Evolutionary conservation across 352 stramenopile genomes (phyloP), one percentile per base, ranked within the genome.

Genomic region (Vaucheria bursata): DNA sequence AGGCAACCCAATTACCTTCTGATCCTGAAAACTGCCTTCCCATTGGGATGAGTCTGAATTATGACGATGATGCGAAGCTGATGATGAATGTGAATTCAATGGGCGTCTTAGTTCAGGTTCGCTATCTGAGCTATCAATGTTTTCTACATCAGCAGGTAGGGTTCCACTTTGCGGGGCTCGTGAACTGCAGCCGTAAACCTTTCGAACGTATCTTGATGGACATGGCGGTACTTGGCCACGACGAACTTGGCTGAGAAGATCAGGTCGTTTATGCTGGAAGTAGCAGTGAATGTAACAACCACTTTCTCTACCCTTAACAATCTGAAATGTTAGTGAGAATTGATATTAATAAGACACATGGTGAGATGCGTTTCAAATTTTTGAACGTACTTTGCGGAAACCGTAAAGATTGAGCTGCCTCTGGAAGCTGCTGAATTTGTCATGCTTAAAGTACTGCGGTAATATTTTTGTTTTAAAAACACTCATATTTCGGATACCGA

Each of bases 321-420:
- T 68, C 53, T 68, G 53, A 31, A 31, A 59, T 25, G 45, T 59
- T 12, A 12, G 45, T 59, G n/a, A n/a, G n/a, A n/a, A n/a, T n/a
- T n/a, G n/a, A n/a, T n/a, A n/a, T n/a, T n/a, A n/a, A n/a, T n/a
- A n/a, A n/a, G n/a, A n/a, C n/a, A n/a, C n/a, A n/a, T n/a, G n/a
- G n/a, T n/a, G n/a, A n/a, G n/a, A n/a, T n/a, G n/a, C n/a, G n/a
- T n/a, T n/a, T n/a, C n/a, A n/a, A n/a, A n/a, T n/a, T n/a, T n/a
- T n/a, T n/a, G n/a, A n/a, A n/a, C n/a, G n/a, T n/a, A 82, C 68
- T 67, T 82, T 82, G 6, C 77, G 70, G 77, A 82, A 82, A n/a
- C 77, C 77, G 64, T 82, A 82, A 0, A 82, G 71, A 67, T 82
- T 82, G n/a, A 82, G 71, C 53, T 82, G 77, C 18, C 77, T 32